Evolutionary conservation across 139 green algal genomes (phyloP).

Genomic region (Eudorina sp.): DNA sequence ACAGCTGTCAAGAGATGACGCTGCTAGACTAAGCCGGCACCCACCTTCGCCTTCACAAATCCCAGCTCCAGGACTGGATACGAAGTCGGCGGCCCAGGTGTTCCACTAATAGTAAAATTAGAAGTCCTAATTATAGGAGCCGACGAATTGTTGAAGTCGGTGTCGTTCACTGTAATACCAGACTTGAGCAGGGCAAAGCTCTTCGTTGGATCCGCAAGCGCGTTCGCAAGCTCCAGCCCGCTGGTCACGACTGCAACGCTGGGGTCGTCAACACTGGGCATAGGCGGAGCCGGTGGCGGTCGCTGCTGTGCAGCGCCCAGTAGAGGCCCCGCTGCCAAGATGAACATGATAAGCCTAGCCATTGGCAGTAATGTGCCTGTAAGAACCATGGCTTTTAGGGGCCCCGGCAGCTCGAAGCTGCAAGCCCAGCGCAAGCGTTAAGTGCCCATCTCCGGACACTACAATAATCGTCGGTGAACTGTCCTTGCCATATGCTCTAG

Average conservation of each 20-base stretch:
- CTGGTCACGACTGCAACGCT: background rate
- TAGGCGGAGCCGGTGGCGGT: background rate
- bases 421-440: too few relatives aligned
- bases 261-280: background rate
- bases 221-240: background rate
- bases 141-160: background rate
- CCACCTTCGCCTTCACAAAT: slow-evolving; percentile 20
- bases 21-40: background rate
- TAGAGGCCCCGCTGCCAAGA: background rate
- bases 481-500: too few relatives aligned
- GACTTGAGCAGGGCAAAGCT: background rate
- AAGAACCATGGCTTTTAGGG: too few relatives aligned
- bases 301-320: background rate
- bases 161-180: background rate
- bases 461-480: too few relatives aligned
- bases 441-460: too few relatives aligned
- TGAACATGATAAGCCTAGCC: too few relatives aligned
- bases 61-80: too few relatives aligned
- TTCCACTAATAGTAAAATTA: background rate
- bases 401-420: too few relatives aligned
- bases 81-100: background rate
- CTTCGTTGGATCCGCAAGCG: background rate
- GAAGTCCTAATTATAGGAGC: background rate
- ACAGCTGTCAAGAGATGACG: too few relatives aligned
- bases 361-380: too few relatives aligned